phyloP scores from a whole-genome alignment of 2,329 filamentous ascomycete species.

The Penicillium sp. region DNA sequence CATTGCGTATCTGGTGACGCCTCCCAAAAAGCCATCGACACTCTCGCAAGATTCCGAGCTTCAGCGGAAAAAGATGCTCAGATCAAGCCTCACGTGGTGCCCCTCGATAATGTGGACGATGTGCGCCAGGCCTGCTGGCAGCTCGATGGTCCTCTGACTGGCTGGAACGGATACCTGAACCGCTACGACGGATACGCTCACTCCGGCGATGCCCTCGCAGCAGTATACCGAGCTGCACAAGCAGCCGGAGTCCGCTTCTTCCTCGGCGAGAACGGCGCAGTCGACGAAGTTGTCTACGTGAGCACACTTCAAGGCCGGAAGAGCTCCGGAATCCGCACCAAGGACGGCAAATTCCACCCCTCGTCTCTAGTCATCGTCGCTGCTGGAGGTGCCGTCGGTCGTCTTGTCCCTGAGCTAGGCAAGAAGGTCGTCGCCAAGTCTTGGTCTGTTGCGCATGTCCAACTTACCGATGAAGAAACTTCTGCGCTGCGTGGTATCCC shows the following conservation, averaged over 20 bases:
- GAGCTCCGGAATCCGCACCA: slow-evolving; percentile 40
- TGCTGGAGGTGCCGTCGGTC: slow-evolving; percentile 52
- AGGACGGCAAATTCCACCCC: slow-evolving; percentile 39
- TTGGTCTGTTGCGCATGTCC: slow-evolving; percentile 62
- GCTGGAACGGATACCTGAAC: slow-evolving; percentile 63
- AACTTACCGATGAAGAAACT: slow-evolving; percentile 57
- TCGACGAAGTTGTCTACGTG: slow-evolving; percentile 44
- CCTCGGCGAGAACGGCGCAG: slow-evolving; percentile 44
- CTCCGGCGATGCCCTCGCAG: slow-evolving; percentile 53
- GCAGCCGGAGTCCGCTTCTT: slow-evolving; percentile 46
- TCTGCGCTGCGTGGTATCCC: slow-evolving; percentile 59
- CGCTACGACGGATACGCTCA: slow-evolving; percentile 60
- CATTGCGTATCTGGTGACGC: slow-evolving; percentile 53
- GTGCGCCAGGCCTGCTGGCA: slow-evolving; percentile 51
- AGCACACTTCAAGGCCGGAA: slow-evolving; percentile 15
- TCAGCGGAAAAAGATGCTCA: slow-evolving; percentile 34
- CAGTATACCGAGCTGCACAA: slow-evolving; percentile 48
- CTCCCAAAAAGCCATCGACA: slow-evolving; percentile 50
- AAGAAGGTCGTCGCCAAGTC: slow-evolving; percentile 56
- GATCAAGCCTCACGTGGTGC: slow-evolving; percentile 44
- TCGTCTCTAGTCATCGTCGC: slow-evolving; percentile 52
- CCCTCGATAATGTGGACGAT: slow-evolving; percentile 39
- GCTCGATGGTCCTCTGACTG: slow-evolving; percentile 50
- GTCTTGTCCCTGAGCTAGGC: slow-evolving; percentile 53
- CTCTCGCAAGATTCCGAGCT: slow-evolving; percentile 48